Evolutionary conservation across 306 rosid species (phyloP), one percentile per base, ranked within the genome.

Genomic region (Cucurbita maxima): DNA sequence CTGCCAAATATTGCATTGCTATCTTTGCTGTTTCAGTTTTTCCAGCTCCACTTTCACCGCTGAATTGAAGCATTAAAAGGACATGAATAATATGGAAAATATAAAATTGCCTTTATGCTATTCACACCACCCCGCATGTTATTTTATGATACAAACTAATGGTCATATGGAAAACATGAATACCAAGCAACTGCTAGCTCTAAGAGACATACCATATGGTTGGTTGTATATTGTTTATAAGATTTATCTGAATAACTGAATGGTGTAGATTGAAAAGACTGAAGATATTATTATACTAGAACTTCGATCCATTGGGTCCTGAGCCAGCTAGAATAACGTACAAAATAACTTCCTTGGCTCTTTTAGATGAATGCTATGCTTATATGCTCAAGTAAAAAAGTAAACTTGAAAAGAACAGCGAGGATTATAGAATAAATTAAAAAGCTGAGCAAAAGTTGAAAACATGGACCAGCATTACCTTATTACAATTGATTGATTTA

Each of bases 21-120:
- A 94, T 94, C 82, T 94, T 94, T 60, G 97, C 96, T 8, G 99
- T 94, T 88, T 91, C 99, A 14, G 99, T 94, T 83, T 94, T 94
- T 77, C 99, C 99, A 5, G 99, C 99, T 78, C 99, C 99, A 85
- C 99, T 94, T 86, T 94, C 99, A 12, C 99, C 99, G 76, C 99
- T 94, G 74, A 30, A 50, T 30, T 22, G 50, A 48, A 44, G 58
- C 45, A 50, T 69, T 30, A 69, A 13, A 68, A 47, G n/a, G 57
- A 47, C 20, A 45, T 68, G 40, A 47, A 68, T 19, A 20, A 47
- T 68, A 47, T 47, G 43, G 68, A 84, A 91, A 83, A 78, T 44
- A 66, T 12, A 47, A 20, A 67, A 44, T 45, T 30, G 4, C 58
- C 74, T 69, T 20, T 50, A 69, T 69, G 57, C 58, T 69, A 30